Evolutionary conservation across 1,284 basidiomycete species (phyloP).

Genomic region (Irpex sp.): DNA sequence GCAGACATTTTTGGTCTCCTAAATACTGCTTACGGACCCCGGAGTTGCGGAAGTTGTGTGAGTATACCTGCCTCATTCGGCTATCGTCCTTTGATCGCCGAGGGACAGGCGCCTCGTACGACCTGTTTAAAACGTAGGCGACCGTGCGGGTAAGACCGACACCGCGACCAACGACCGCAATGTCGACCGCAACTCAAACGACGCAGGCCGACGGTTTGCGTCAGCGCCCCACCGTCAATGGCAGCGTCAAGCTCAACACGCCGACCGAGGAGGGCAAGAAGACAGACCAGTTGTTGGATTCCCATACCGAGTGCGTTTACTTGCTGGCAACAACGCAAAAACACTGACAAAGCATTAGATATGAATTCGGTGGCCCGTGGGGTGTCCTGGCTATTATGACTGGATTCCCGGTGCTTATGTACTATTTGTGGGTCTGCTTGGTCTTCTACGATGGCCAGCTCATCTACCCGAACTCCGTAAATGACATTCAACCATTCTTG

Average conservation of each 20-base stretch:
- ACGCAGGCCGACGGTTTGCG: conserved; percentile 19
- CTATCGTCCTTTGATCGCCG: too few species aligned
- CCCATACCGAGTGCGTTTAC: conserved; percentile 62
- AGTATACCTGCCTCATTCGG: too few species aligned
- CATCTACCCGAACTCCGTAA: conserved; percentile 69
- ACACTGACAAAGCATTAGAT: conserved; percentile 40
- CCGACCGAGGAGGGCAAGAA: conserved; percentile 65
- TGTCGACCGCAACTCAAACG: conserved; percentile 20
- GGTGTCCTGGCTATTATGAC: conserved; percentile 94
- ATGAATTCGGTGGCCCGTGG: conserved; percentile 94
- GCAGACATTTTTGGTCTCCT: too few species aligned
- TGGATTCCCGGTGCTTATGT: conserved; percentile 91
- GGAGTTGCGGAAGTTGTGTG: too few species aligned
- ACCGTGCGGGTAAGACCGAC: neutral
- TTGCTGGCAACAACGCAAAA: neutral
- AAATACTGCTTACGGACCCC: too few species aligned
- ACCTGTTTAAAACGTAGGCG: neutral
- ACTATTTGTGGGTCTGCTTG: conserved; percentile 98
- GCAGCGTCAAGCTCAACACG: conserved; percentile 18
- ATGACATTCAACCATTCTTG: conserved; percentile 81
- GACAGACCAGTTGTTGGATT: conserved; percentile 71
- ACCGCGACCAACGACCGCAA: conserved; percentile 10
- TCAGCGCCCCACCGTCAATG: conserved; percentile 16
- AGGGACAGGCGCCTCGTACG: conserved; percentile 1
- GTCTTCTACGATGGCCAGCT: conserved; percentile 94